Evolutionary conservation across 306 rosid species (phyloP), one percentile per base, ranked within the genome.

Genomic region (Vigna angularis): DNA sequence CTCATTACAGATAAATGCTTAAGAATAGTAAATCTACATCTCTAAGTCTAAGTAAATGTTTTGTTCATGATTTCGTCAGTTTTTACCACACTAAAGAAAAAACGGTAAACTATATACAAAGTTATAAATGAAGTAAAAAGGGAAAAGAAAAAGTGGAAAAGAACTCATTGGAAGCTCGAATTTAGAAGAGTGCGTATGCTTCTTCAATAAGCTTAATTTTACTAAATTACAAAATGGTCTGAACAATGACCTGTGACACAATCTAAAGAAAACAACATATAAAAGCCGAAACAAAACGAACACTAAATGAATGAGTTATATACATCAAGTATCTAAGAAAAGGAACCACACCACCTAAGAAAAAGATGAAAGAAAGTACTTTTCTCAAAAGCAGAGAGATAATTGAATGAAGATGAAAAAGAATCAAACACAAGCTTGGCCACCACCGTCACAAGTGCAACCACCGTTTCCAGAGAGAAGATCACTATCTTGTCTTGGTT

Each of bases 401-500:
- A 40, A 32, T 5, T 34, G 53, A 77, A 30, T 17, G 51, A 30
- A 38, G 18, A 11, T 1, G 4, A 11, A 45, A 26, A 56, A 57
- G 7, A 45, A 80, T 80, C 70, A 80, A 14, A 80, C 84, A 56
- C 79, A 80, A 28, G 76, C 88, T 36, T 72, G 86, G 62, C 92
- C 92, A 8, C 88, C 93, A 28, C 88, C 93, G 9, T 90, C 97
- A 12, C 98, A 93, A 71, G 86, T 80, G 81, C 90, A 91, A 73
- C 96, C 83, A 22, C 81, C 84, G 18, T 53, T 83, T 69, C 82
- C 87, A 4, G 84, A 20, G 73, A 66, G 17, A 44, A 49, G 10
- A 53, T 81, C 88, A 63, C 67, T 79, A 9, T 75, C 77, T 12
- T 74, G 93, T 55, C 82, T 82, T 14, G 90, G 96, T 63, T 85